Base-by-base conservation (phyloP, 2,329 filamentous ascomycete genomes). In the Parastagonospora nodorum region DNA sequence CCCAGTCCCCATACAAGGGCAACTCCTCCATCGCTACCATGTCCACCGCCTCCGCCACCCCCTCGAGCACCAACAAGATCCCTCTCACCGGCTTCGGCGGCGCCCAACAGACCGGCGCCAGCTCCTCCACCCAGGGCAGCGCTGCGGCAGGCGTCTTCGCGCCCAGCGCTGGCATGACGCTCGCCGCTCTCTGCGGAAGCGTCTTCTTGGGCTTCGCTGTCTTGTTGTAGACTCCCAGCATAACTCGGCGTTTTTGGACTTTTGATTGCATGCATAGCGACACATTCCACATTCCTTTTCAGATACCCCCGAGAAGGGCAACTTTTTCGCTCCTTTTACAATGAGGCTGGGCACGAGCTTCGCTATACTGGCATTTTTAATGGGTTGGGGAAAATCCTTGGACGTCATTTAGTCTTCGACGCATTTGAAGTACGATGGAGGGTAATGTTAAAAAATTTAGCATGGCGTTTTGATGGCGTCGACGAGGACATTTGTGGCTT, bases 1-100 rank as follows among this genome's bases (percentile, higher is more conserved):
- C 89, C 32, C 79, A 79, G 62, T 77, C 82, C 67, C 89, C 89
- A 11, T 82, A 74, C 36, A 79, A 78, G 48, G 74, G 78, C 71
- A 91, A 90, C 74, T 63, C 71, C 5, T 83, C 82, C 6, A 74
- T 79, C 7, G 75, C 82, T 7, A 73, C 77, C 14, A 73, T 78
- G 12, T 74, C 75, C 8, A 68, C 78, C 7, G 68, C 77, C 4
- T 68, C 75, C 10, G 65, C 77, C 12, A 51, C 64, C 3, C 40
- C 77, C 19, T 69, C 63, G 10, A 53, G 66, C 28, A 54, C 59
- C 54, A 52, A 51, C 16, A 42, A 57, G 46, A 56, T 45, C 72
- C 40, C 66, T 72, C 27, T 74, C 65, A 51, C 71, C 54, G 53
- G 68, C 54, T 62, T 71, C 55, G 48, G 67, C 50, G 55, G 73